These are phyloP conservation scores for Monilinia fructigena DNA, from an alignment of 2,329 filamentous ascomycete species.

Conservation along the genomic window DNA sequence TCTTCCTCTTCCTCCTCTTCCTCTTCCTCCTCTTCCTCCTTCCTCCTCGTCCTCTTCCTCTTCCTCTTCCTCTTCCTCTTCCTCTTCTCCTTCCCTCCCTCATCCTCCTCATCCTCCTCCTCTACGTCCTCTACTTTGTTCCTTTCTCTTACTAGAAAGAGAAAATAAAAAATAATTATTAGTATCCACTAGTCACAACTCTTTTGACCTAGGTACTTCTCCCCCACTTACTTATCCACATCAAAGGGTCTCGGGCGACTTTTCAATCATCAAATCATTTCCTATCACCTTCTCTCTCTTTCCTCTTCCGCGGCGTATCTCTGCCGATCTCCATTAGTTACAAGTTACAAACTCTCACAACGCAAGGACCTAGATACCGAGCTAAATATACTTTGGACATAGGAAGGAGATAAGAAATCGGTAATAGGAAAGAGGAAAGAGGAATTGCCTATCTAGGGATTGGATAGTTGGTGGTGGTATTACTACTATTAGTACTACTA, in stretches of 20 bases:
- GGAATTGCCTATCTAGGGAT: no score
- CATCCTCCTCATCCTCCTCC: background rate
- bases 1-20: no score
- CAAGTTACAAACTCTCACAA: background rate
- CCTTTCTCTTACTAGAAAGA: background rate
- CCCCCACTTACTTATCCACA: constrained; percentile 16
- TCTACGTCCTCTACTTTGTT: background rate
- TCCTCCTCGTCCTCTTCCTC: no score
- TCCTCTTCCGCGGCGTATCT: constrained; percentile 18
- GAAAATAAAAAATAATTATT: background rate
- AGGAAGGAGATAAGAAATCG: no score
- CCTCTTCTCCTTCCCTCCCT: background rate
- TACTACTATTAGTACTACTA: no score
- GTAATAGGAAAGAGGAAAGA: no score
- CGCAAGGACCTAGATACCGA: constrained; percentile 19
- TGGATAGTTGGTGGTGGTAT: no score
- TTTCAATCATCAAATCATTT: constrained; percentile 4
- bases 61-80: background rate
- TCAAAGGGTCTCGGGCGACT: constrained; percentile 3
- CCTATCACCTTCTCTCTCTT: background rate
- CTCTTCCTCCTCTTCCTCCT: no score
- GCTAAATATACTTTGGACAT: background rate
- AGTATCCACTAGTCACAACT: constrained; percentile 12
- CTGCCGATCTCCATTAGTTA: constrained; percentile 17
- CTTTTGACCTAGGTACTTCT: background rate